Evolutionary conservation across 1,284 basidiomycete species (phyloP).

Genomic region (Irpex lacteus): DNA sequence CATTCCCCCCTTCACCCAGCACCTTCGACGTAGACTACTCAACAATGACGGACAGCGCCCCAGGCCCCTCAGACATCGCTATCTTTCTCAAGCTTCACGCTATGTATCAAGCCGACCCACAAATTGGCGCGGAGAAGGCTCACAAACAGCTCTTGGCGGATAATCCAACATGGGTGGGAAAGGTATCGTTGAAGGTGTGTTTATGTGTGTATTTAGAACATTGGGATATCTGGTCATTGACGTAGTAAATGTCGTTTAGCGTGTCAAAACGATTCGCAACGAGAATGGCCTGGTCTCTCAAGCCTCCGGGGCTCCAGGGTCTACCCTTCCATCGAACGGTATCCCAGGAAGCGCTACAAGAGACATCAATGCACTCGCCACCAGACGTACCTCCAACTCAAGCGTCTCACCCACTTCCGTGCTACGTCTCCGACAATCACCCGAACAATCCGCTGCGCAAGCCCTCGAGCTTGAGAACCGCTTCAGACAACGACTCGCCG

Average conservation of each 20-base stretch:
- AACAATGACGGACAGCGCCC: neutral
- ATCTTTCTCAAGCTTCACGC: neutral
- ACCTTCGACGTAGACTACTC: neutral
- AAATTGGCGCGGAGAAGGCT: neutral
- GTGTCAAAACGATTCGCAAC: neutral
- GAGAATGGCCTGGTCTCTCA: neutral
- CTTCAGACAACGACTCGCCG: neutral
- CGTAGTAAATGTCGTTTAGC: neutral
- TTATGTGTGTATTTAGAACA: no score
- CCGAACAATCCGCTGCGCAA: neutral
- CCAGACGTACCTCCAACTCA: neutral
- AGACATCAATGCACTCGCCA: neutral
- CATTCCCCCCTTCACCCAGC: neutral
- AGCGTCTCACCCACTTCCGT: neutral
- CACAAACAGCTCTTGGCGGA: neutral
- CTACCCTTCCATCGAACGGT: neutral
- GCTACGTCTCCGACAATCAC: neutral
- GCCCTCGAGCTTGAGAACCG: neutral
- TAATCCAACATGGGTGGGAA: neutral
- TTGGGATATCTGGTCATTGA: no score
- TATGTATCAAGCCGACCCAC: neutral
- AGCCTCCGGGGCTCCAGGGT: neutral
- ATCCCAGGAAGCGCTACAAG: neutral
- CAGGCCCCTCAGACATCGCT: neutral
- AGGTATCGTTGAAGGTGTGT: neutral